These are phyloP conservation scores for Phoenix dactylifera DNA, from an alignment of 176 grass and related monocot species.

Conservation along the genomic window DNA sequence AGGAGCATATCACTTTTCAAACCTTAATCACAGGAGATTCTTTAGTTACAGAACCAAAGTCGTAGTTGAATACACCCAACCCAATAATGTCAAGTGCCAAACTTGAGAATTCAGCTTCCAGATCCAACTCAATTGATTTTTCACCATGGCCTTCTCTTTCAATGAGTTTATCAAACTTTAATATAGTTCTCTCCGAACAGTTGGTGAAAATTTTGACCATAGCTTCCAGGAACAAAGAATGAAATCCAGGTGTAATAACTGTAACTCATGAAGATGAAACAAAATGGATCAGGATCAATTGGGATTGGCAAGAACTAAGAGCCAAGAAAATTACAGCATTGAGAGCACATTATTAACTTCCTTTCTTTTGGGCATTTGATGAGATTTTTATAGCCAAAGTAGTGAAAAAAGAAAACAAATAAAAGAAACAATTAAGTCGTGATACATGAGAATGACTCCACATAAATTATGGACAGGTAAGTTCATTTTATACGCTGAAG, in stretches of 20 bases:
- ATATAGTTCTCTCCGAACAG: slow-evolving; percentile 83
- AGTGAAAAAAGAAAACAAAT: no score
- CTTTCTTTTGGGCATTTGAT: no score
- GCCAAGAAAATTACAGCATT: no score
- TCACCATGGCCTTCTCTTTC: slow-evolving; percentile 20
- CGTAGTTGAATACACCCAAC: slow-evolving; percentile 91
- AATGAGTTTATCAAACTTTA: slow-evolving; percentile 59
- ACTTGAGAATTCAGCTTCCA: slow-evolving; percentile 96
- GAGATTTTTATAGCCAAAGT: no score
- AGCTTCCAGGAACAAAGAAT: slow-evolving; percentile 86
- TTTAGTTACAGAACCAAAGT: slow-evolving; percentile 86
- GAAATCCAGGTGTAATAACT: slow-evolving; percentile 94
- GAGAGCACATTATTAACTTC: no score
- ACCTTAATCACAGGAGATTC: slow-evolving; percentile 99
- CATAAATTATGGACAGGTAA: not conserved
- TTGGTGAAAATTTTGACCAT: slow-evolving; percentile 75
- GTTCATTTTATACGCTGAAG: no score
- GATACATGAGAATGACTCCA: no score
- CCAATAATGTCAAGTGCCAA: slow-evolving; percentile 98
- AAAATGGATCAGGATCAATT: no score
- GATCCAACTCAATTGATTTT: slow-evolving; percentile 55
- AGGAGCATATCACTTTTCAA: not conserved
- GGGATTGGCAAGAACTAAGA: no score
- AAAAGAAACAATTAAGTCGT: no score
- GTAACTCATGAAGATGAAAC: slow-evolving; percentile 10